Evolutionary conservation across 2,329 filamentous ascomycete genomes (phyloP), one percentile per base, ranked within the genome.

Genomic region (Cyphellophora europaea): DNA sequence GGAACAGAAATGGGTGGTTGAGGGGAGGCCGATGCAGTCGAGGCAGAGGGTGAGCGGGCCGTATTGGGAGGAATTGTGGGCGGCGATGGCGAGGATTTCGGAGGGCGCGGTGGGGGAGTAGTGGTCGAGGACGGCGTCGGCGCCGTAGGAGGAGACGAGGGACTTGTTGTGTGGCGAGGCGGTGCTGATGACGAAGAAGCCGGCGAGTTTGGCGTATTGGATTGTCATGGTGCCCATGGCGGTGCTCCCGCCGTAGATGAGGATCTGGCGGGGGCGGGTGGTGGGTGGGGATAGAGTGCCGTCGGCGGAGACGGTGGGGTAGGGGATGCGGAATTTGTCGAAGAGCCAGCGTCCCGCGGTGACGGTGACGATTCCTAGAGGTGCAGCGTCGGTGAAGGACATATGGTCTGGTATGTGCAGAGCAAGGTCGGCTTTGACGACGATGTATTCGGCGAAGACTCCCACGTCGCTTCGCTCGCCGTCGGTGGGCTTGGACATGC

Each of bases 261-360:
- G 39, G 8, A 61, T 11, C 59, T 40, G 17, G 48, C 40, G 27
- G 21, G 21, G 21, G 21, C 8, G 8, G 8, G 21, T 25, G 8
- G 21, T 25, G 8, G 21, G 21, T 25, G 48, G 45, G 12, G 47
- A 39, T 8, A 25, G 21, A 1, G 51, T 49, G 3, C 47, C 32
- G 3, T 42, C 42, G 5, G 56, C 55, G 6, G 49, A 36, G 4
- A 45, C 47, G 12, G 45, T 40, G 2, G 58, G 41, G 6, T 28
- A 19, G 6, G 27, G 11, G 13, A 40, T 19, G 11, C 30, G 19
- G 33, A 38, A 18, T 15, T 31, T 31, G 32, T 61, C 52, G 37
- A 56, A 61, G 16, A 62, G 41, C 10, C 34, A 51, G 41, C 72
- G 69, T 1, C 60, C 68, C 3, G 69, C 63, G 1, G 71, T 74